Evolutionary conservation across 108 stramenopile genomes (phyloP), one percentile per base, ranked within the genome.

Genomic region (Parietichytrium sp.): DNA sequence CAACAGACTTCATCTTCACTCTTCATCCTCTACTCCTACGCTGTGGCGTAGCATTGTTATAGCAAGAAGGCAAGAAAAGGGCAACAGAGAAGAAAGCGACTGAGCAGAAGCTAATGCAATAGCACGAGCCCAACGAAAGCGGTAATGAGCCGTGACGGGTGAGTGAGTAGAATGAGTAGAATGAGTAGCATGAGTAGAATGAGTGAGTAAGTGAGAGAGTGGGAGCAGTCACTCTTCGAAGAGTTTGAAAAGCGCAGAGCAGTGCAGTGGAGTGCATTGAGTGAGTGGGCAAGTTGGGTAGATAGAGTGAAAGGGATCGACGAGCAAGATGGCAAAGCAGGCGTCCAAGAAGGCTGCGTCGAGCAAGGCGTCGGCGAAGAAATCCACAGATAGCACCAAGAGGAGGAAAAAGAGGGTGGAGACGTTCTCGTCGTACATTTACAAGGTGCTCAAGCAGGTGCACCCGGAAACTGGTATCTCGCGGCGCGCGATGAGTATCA

Each of bases 341-440:
- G n/a, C n/a, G n/a, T 72, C 61, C 61, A 42, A 33, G 38, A 72
- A 72, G 61, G 61, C 61, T 33, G 61, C 61, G 15, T 72, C 61
- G 61, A 45, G 38, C 29, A 72, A 72, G 61, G 61, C 45, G 15
- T 72, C 61, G 61, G 61, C 82, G 26, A 82, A 82, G 82, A 82
- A 82, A 61, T 42, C 79, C 31, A 48, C 47, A 8, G 16, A 16
- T 7, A 20, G 15, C 30, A 31, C 47, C 49, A 72, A 72, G 61
- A 84, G 84, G 52, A 83, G 52, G 82, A 93, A 92, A 87, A 95
- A 94, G 90, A 90, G 94, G 79, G 84, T 82, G 54, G 94, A 96
- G 82, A 86, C 92, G 23, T 96, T 94, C 89, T 86, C 87, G 78
- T 92, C 92, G 38, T 94, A 94, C 93, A 94, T 96, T 84, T 94